Conservation (phyloP, 495 filamentous ascomycete species). For the Penicillium silybi region DNA sequence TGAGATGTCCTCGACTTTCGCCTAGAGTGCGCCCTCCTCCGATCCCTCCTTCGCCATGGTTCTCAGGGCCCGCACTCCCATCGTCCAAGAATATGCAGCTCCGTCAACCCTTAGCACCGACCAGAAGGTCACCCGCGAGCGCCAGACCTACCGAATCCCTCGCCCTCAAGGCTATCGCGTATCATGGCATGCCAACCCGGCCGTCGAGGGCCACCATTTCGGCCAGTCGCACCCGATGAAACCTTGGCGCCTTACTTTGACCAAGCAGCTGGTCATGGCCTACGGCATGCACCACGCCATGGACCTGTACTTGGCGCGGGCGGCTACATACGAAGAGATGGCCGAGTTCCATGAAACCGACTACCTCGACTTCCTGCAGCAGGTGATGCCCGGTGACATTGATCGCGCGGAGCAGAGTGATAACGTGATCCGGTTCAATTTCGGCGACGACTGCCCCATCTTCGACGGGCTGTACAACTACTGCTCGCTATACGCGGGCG, state of each 20-base stretch:
- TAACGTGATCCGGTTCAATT: constrained; percentile 59
- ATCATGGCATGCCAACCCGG: constrained; percentile 95
- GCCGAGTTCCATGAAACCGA: constrained; percentile 80
- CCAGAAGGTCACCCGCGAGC: constrained; percentile 61
- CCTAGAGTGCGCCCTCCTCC: background rate
- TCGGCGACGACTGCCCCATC: constrained; percentile 93
- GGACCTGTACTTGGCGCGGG: constrained; percentile 81
- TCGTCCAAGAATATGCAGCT: constrained; percentile 71
- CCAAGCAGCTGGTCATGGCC: constrained; percentile 86
- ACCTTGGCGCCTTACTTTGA: constrained; percentile 92
- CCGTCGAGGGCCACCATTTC: constrained; percentile 94
- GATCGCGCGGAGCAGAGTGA: constrained; percentile 41
- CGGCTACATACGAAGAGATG: constrained; percentile 83
- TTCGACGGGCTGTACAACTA: constrained; percentile 96
- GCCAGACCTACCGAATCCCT: constrained; percentile 68
- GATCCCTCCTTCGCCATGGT: background rate
- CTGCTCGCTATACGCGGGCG: constrained; percentile 88
- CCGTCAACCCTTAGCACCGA: constrained; percentile 58
- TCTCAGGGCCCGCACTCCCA: constrained; percentile 41
- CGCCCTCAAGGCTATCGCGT: constrained; percentile 82
- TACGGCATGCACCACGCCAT: constrained; percentile 96
- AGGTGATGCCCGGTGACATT: constrained; percentile 44
- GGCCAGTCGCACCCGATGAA: constrained; percentile 97
- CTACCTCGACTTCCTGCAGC: constrained; percentile 79
- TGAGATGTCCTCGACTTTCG: constrained; percentile 11